These are phyloP conservation scores for Crepidotus variabilis DNA, from an alignment of 768 basidiomycete genomes.

Conservation along the genomic window DNA sequence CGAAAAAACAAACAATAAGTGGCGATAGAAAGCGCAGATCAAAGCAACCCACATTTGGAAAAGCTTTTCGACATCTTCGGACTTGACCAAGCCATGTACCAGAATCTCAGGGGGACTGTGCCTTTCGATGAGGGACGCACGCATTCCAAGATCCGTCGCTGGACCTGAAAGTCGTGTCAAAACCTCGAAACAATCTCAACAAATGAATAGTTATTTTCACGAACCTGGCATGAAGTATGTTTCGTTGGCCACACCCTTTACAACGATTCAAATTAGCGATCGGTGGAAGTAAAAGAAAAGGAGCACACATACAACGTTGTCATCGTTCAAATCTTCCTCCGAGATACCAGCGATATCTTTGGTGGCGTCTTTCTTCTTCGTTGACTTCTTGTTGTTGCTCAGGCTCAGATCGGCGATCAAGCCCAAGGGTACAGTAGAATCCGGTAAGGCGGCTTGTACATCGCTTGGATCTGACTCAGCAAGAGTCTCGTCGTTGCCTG, in stretches of 20 bases:
- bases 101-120: slow-evolving; percentile 81
- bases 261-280: slow-evolving; percentile 10
- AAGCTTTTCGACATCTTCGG: slow-evolving; percentile 77
- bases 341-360: slow-evolving; percentile 29
- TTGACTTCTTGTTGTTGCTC: slow-evolving; percentile 43
- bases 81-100: slow-evolving; percentile 73
- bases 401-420: slow-evolving; percentile 71
- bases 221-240: slow-evolving; percentile 77
- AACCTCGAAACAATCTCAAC: not conserved
- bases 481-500: slow-evolving; percentile 24
- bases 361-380: slow-evolving; percentile 32
- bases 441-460: slow-evolving; percentile 51
- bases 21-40: not conserved
- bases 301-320: slow-evolving; percentile 52
- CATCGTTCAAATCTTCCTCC: slow-evolving; percentile 51
- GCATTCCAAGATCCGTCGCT: slow-evolving; percentile 64
- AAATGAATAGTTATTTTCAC: slow-evolving; percentile 10
- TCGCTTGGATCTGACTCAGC: slow-evolving; percentile 41
- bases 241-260: slow-evolving; percentile 76
- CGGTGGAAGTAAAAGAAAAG: not conserved
- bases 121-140: slow-evolving; percentile 70
- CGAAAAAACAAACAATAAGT: not conserved
- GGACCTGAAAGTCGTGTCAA: slow-evolving; percentile 43
- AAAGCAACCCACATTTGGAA: slow-evolving; percentile 67
- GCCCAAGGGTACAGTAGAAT: slow-evolving; percentile 71